Percentiles rank a stretch among this genome's conserved stretches.
Conservation (phyloP, 2,329 filamentous ascomycete genomes). For the Venturia carpophila region DNA sequence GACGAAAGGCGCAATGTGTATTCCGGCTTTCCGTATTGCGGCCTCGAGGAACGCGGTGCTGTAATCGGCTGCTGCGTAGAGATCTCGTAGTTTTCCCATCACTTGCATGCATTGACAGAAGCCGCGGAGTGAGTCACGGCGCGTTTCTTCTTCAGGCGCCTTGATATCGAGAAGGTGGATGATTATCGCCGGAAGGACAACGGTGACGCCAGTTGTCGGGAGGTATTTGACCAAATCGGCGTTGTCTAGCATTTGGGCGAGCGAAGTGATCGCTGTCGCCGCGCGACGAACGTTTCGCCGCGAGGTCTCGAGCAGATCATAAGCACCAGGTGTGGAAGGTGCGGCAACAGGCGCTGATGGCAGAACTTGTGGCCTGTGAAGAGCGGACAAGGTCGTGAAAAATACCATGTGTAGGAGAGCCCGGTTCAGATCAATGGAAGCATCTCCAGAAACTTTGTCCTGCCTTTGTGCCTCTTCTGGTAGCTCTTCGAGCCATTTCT, state of each 20-base stretch:
- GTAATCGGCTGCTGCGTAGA: constrained; percentile 90
- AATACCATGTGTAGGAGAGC: constrained; percentile 92
- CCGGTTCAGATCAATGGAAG: constrained; percentile 62
- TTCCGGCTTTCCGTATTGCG: constrained; percentile 77
- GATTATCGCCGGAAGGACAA: constrained; percentile 85
- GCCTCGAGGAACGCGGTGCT: constrained; percentile 93
- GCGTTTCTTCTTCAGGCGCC: constrained; percentile 62
- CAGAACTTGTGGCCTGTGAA: constrained; percentile 85
- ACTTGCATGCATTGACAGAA: constrained; percentile 92
- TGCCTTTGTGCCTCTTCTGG: constrained; percentile 63
- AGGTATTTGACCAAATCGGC: constrained; percentile 69
- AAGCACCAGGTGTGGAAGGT: constrained; percentile 46
- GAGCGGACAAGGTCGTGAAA: constrained; percentile 80
- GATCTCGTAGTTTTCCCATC: constrained; percentile 77
- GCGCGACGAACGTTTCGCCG: constrained; percentile 75
- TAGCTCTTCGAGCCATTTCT: constrained; percentile 66
- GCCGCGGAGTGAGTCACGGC: constrained; percentile 65
- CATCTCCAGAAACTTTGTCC: constrained; percentile 52
- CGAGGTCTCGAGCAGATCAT: constrained; percentile 73
- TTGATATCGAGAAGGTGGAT: constrained; percentile 92
- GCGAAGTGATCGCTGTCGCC: constrained; percentile 75
- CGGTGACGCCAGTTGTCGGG: constrained; percentile 83
- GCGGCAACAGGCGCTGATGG: constrained; percentile 55
- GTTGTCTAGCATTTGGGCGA: constrained; percentile 68
- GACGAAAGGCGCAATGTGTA: constrained; percentile 51